Evolutionary conservation across 805 yeast species (phyloP), one percentile per base, ranked within the genome.

Genomic region (Metschnikowia borealis): DNA sequence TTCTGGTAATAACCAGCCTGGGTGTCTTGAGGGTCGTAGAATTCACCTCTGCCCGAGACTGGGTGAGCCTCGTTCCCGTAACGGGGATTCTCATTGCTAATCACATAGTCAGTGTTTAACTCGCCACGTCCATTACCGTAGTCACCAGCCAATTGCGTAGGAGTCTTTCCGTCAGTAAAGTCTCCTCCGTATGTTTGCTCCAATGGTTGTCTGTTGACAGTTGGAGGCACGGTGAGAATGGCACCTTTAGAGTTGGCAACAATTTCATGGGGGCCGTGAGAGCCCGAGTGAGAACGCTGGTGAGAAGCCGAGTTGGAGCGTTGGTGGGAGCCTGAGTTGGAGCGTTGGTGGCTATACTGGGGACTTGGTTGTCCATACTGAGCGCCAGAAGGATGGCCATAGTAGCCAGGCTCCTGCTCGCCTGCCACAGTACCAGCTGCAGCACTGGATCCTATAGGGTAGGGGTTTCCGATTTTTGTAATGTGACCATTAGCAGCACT

Each of bases 1-100:
- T 41, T 38, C 38, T 54, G 37, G 49, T 63, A 64, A 43, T 58
- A 50, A 18, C 71, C 70, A 23, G 70, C 71, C 53, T 69, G 73
- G 33, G 73, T 68, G 54, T 69, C 73, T 51, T 54, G 60, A 11
- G 74, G 73, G 44, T 68, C 66, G 50, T 59, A 70, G 51, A 62
- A 70, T 44, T 56, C 54, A 11, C 74, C 74, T 10, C 58, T 53
- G 31, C 74, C 74, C 34, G 60, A 49, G 8, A 49, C 56, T 14
- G 57, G 56, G 34, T 50, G 53, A 26, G 74, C 71, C 39, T 64
- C 68, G 49, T 68, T 61, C 26, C 60, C 62, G 54, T 68, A 70
- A 3, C 49, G 48, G 3, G 70, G 71, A 23, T 58, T 48, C n/a
- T 39, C 41, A 53, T 68, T 68, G 14, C 52, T 55, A 33, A 56